Evolutionary conservation across 176 grass and related monocot species (phyloP).

Genomic region (Triticum urartu): DNA sequence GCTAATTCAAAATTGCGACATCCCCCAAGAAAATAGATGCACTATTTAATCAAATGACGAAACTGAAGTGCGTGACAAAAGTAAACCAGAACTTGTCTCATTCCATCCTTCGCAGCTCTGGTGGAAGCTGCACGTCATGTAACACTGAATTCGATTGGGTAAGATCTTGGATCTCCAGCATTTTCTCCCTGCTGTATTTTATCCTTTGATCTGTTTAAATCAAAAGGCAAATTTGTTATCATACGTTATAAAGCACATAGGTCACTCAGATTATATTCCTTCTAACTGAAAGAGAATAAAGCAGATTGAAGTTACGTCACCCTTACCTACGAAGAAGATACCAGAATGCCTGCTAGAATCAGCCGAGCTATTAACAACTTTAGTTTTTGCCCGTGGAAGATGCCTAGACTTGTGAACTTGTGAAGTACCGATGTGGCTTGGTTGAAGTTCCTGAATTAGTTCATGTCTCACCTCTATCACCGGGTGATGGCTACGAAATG

Average conservation of each 20-base stretch:
- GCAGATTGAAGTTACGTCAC: not conserved
- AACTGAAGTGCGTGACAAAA: not conserved
- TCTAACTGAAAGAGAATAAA: conserved; percentile 1
- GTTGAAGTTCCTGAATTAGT: conserved; percentile 32
- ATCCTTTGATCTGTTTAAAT: conserved; percentile 74
- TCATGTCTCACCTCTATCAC: conserved; percentile 69
- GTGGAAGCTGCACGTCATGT: not conserved
- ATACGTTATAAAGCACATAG: conserved; percentile 3
- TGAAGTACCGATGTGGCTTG: conserved; percentile 15
- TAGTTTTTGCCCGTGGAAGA: conserved; percentile 28
- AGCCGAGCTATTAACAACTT: conserved; percentile 22
- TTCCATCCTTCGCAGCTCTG: not conserved
- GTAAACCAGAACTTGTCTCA: not conserved
- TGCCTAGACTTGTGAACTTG: conserved; percentile 26
- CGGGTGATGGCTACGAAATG: conserved; percentile 60
- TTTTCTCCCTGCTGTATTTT: conserved; percentile 64
- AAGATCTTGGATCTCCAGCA: conserved; percentile 53
- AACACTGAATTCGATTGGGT: conserved; percentile 12
- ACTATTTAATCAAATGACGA: not conserved
- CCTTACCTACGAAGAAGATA: conserved; percentile 58
- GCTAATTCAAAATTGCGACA: not conserved
- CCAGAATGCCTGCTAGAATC: conserved; percentile 12
- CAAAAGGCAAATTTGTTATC: conserved; percentile 9
- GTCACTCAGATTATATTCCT: conserved; percentile 4
- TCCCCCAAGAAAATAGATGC: not conserved